Base-by-base conservation (phyloP, 2,329 filamentous ascomycete species). In the Penicillium sp. region DNA sequence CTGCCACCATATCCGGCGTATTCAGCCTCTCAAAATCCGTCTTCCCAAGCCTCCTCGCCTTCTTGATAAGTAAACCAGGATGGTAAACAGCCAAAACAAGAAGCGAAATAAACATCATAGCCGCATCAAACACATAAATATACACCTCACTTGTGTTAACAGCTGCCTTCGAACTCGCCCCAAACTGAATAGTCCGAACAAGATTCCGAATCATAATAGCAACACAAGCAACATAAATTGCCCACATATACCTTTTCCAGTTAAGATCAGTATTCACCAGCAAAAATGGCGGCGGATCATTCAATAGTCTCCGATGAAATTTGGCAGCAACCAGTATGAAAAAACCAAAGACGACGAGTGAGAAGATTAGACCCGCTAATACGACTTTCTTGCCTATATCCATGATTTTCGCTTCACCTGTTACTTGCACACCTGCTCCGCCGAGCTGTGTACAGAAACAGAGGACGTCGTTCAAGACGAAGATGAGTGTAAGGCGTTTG, bases 401-500 rank as follows among this genome's bases (percentile, higher is more conserved):
- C 51, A 67, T 66, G 21, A 62, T 22, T 1, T 63, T 26, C 13
- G 59, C 42, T 19, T 66, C 64, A 3, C 60, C 61, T 5, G 59
- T 60, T 11, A 68, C 55, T 21, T 73, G 71, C 3, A 74, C 57
- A 1, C 67, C 71, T 0, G 69, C 67, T 19, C 74, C 74, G 0
- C 54, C 68, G 3, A 73, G 52, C 47, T 76, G 74, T n/a, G 70
- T 68, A 16, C 67, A 37, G 54, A 77, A 73, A 16, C 68, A 71
- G 21, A 72, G 26, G 1, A 77, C 52, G 29, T 76, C 75, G 24
- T 72, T 74, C 9, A 67, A 46, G 19, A 76, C 74, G 42, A 75
- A 77, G 21, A 75, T 58, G 39, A 65, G 70, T 2, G 77, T 80
- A 7, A 79, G 60, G 59, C 71, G 67, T n/a, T 65, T 69, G 0